Evolutionary conservation across 2,329 filamentous ascomycete species (phyloP).

Genomic region (Trichoderma sp.): DNA sequence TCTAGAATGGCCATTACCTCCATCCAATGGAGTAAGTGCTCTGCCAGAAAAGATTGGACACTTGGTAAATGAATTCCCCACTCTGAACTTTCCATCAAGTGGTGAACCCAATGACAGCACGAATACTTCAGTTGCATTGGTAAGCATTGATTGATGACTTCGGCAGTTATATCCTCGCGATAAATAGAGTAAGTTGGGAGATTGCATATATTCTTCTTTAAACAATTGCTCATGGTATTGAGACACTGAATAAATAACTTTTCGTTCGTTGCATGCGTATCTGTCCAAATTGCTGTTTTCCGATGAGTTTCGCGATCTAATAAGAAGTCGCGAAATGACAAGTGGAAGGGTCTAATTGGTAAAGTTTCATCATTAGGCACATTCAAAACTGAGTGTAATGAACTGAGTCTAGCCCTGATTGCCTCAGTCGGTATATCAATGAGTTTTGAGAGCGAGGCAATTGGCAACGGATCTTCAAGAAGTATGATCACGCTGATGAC

Average conservation of each 20-base stretch:
- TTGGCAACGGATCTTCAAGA: neutral
- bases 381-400: neutral
- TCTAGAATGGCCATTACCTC: too few relatives aligned
- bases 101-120: too few relatives aligned
- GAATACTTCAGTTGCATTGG: neutral
- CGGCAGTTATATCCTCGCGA: accelerated
- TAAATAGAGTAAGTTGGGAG: neutral
- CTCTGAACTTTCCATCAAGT: too few relatives aligned
- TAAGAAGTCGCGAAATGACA: neutral
- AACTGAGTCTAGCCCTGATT: neutral
- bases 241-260: neutral
- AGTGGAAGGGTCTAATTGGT: neutral
- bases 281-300: neutral
- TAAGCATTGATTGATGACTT: accelerated
- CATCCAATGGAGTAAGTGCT: too few relatives aligned
- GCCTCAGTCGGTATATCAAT: too few relatives aligned
- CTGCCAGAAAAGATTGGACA: too few relatives aligned
- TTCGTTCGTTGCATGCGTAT: neutral
- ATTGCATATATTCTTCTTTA: neutral
- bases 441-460: accelerated
- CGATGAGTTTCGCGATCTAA: accelerated
- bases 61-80: too few relatives aligned
- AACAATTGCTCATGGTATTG: accelerated
- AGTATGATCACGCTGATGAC: neutral
- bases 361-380: neutral